phyloP scores from a whole-genome alignment of 2,329 filamentous ascomycete genomes.

The Trichoderma afroharzianum region DNA sequence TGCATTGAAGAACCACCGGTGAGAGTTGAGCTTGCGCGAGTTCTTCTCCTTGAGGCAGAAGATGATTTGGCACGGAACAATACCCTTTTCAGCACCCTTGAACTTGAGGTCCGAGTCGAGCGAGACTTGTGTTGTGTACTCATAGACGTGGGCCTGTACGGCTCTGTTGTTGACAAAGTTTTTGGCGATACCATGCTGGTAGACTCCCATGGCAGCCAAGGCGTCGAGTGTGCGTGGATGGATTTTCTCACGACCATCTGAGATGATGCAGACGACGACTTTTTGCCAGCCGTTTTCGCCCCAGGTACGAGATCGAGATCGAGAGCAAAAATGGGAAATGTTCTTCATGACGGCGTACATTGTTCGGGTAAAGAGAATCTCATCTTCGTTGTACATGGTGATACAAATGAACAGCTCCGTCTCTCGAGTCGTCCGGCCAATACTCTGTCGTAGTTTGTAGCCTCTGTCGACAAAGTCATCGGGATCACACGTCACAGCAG shows the following conservation, averaged over 20 bases:
- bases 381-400: conserved; percentile 99
- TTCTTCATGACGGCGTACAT: conserved; percentile 99
- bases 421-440: conserved; percentile 77
- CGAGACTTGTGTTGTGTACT: conserved; percentile 97
- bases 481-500: conserved; percentile 95
- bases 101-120: conserved; percentile 95
- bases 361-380: conserved; percentile 91
- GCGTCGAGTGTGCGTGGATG: conserved; percentile 92
- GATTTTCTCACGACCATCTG: conserved; percentile 85
- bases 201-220: conserved; percentile 92
- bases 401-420: conserved; percentile 95
- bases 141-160: conserved; percentile 95
- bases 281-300: conserved; percentile 98
- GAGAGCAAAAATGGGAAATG: conserved; percentile 91
- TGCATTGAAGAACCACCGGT: conserved; percentile 99
- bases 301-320: conserved; percentile 91
- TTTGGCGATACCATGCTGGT: conserved; percentile 97
- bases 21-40: conserved; percentile 94
- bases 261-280: conserved; percentile 96
- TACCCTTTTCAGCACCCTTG: conserved; percentile 98
- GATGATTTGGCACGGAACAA: conserved; percentile 95
- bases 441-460: conserved; percentile 89
- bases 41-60: conserved; percentile 99
- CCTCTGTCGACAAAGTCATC: conserved; percentile 87
- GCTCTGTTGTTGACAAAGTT: conserved; percentile 96